A percentile compares a stretch with the other conserved stretches of the same genome.
These are phyloP conservation scores for Sclerotinia trifoliorum DNA, from an alignment of 2,329 filamentous ascomycete species.

Conservation along the genomic window DNA sequence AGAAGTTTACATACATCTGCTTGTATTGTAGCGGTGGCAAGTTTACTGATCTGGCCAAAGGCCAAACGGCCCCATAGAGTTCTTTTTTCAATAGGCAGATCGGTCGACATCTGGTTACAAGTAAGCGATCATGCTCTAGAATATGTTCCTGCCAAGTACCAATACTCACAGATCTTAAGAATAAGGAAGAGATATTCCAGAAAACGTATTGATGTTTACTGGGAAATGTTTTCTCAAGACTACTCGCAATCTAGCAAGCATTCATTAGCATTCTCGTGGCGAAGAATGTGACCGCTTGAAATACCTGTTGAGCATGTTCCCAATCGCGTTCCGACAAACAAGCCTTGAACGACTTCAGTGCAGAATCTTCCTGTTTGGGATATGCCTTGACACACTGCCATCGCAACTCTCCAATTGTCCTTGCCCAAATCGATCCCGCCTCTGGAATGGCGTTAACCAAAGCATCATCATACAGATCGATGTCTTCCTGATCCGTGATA, in stretches of 20 bases:
- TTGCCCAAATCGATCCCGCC: constrained; percentile 33
- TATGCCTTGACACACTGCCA: constrained; percentile 37
- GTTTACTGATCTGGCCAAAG: constrained; percentile 36
- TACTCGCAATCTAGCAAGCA: constrained; percentile 37
- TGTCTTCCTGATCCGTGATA: constrained; percentile 35
- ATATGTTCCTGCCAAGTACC: neutral
- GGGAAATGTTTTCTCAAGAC: constrained; percentile 39
- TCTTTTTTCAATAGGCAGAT: constrained; percentile 35
- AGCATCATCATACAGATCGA: constrained; percentile 39
- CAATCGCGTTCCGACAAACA: constrained; percentile 39
- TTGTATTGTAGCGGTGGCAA: constrained; percentile 37
- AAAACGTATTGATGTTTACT: constrained; percentile 39
- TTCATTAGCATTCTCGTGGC: constrained; percentile 6
- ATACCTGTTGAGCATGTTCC: constrained; percentile 40
- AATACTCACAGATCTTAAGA: constrained; percentile 38
- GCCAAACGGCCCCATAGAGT: constrained; percentile 37
- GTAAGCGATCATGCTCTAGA: constrained; percentile 23
- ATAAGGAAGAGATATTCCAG: constrained; percentile 40
- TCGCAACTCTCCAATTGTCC: constrained; percentile 37
- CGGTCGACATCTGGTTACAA: constrained; percentile 28
- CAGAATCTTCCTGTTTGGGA: constrained; percentile 38
- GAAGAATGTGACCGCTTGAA: neutral
- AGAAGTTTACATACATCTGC: constrained; percentile 31
- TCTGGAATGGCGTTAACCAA: constrained; percentile 32
- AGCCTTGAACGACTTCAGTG: constrained; percentile 35